Evolutionary conservation across 2,329 filamentous ascomycete genomes (phyloP), one percentile per base, ranked within the genome.

Genomic region (Torrubiella hemipterigena): DNA sequence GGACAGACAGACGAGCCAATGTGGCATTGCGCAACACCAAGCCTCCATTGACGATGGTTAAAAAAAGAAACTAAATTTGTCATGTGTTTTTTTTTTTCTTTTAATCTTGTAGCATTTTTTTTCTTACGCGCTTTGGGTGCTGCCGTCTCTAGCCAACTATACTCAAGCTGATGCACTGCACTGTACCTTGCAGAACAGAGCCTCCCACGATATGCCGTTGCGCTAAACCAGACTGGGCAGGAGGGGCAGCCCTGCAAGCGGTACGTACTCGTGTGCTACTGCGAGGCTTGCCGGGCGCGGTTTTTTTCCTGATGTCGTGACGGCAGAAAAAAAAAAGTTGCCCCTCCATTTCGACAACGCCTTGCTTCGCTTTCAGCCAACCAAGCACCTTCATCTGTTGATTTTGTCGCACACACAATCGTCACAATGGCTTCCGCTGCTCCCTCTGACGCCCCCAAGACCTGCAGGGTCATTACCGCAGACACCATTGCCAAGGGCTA

Each of bases 391-490:
- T 14, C 22, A 24, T 24, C 22, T 24, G 12, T 17, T 24, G 9
- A 6, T 24, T 24, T 24, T 24, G 22, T 24, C 22, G 12, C 16
- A n/a, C n/a, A 14, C 17, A 32, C 23, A 15, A 16, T 27, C 9
- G 18, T 18, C 32, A 31, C 42, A 34, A 55, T 52, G 50, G 49
- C 49, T 30, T 15, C 29, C 18, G 8, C 28, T 34, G 56, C 62
- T 15, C 69, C 65, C 45, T 15, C 29, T 17, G 8, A 29, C 30
- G 56, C 62, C 15, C 69, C 65, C 45, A 74, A 75, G 58, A 74
- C 81, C 49, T 96, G 91, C 74, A 95, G 94, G 71, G 86, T 95
- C 55, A 73, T 96, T 48, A 73, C 93, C 45, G 84, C 89, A 36
- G 81, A 81, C 45, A 81, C 78, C 45, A 86, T 98, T 48, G 85